Percentiles rank a stretch among this genome's conserved stretches.
Conservation (phyloP, 108 stramenopile species). For the Craspedostauros australis region DNA sequence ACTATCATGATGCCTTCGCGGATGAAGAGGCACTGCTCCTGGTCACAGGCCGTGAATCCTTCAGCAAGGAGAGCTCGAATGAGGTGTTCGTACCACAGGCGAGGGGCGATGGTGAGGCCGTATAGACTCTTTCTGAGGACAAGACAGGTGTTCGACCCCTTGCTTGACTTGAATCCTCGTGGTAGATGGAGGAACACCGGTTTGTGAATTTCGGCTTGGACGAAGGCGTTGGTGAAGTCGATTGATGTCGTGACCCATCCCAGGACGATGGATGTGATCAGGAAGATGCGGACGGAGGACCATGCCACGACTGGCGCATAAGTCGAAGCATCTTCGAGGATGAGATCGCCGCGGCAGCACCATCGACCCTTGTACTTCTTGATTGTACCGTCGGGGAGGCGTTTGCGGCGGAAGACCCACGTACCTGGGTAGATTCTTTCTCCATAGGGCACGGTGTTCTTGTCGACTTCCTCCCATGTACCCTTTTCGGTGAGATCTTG, state of each 20-base stretch:
- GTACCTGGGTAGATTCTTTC: conserved; percentile 15
- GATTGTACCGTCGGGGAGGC: conserved; percentile 10
- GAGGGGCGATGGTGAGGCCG: conserved; percentile 1
- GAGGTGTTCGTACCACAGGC: conserved; percentile 10
- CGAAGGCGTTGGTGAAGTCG: conserved; percentile 24
- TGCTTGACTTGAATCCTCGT: conserved; percentile 6
- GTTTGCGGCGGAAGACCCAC: conserved; percentile 30
- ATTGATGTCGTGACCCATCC: neutral
- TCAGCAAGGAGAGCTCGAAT: no score
- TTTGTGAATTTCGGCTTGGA: conserved; percentile 14
- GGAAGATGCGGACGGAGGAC: conserved; percentile 23
- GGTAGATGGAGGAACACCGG: conserved; percentile 14
- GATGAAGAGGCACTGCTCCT: no score
- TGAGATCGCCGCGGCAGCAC: conserved; percentile 16
- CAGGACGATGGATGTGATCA: conserved; percentile 12
- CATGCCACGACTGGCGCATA: conserved; percentile 46
- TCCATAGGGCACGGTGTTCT: no score
- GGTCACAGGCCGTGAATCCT: no score
- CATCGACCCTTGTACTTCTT: conserved; percentile 30
- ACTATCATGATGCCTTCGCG: no score
- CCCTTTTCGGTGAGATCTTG: conserved; percentile 10
- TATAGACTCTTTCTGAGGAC: conserved; percentile 7
- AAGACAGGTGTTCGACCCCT: neutral
- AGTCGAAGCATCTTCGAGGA: conserved; percentile 10
- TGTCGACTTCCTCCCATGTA: conserved; percentile 12